Conservation (phyloP, 352 stramenopile species). For the Globisporangium cylindrosporum region DNA sequence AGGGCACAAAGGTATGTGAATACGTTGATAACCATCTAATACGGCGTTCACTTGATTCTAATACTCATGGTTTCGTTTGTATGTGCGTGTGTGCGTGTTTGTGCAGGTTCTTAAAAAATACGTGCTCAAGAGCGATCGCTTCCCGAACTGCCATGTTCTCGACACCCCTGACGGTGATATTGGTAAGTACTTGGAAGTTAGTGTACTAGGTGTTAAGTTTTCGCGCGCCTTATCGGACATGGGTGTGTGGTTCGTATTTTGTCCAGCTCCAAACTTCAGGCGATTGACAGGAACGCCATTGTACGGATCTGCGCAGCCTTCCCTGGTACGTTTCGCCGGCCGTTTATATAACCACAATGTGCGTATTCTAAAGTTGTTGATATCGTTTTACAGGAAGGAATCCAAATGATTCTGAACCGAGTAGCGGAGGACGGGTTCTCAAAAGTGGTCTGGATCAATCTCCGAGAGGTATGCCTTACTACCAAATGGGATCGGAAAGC, state of each 20-base stretch:
- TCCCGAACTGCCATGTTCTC: slow-evolving; percentile 77
- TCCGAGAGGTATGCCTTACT: slow-evolving; percentile 51
- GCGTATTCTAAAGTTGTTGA: not conserved
- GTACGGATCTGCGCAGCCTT: slow-evolving; percentile 74
- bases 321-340: slow-evolving; percentile 36
- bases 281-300: slow-evolving; percentile 63
- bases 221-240: not conserved
- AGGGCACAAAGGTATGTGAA: slow-evolving; percentile 62
- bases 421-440: slow-evolving; percentile 71
- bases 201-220: not conserved
- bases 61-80: not conserved
- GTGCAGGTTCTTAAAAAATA: slow-evolving; percentile 75
- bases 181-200: slow-evolving; percentile 25
- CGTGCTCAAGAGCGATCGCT: slow-evolving; percentile 79
- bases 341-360: not conserved
- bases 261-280: slow-evolving; percentile 74
- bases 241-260: not conserved
- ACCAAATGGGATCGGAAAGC: not conserved
- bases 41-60: not conserved
- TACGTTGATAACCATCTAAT: not conserved
- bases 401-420: slow-evolving; percentile 65
- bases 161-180: slow-evolving; percentile 58
- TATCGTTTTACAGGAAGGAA: slow-evolving; percentile 45
- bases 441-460: slow-evolving; percentile 82
- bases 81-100: not conserved